A percentile compares a stretch with the other conserved stretches of the same genome.
phyloP scores from a whole-genome alignment of 139 green algal species.

The Micromonas commoda region DNA sequence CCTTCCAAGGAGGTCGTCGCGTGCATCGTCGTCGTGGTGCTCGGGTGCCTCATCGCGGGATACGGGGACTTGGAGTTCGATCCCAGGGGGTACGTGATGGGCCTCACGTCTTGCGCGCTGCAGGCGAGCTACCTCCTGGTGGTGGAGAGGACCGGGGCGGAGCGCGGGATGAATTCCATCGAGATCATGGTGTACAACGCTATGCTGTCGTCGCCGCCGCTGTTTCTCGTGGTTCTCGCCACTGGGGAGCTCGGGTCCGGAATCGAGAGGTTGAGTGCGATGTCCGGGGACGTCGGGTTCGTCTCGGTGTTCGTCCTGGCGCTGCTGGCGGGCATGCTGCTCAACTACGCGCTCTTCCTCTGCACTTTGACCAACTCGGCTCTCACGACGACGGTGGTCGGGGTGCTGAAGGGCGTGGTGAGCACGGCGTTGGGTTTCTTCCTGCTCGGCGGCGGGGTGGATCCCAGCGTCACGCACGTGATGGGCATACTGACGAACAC shows the following conservation, averaged over 20 bases:
- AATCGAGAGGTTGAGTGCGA: slow-evolving; percentile 4
- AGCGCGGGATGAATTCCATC: slow-evolving; percentile 34
- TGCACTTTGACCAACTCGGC: slow-evolving; percentile 65
- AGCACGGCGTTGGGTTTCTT: slow-evolving; percentile 59
- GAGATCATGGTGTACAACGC: slow-evolving; percentile 70
- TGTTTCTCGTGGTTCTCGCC: background rate
- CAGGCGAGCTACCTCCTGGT: slow-evolving; percentile 68
- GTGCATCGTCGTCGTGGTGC: slow-evolving; percentile 28
- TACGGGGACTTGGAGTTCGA: slow-evolving; percentile 61
- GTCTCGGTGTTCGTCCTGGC: background rate
- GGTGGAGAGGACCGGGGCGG: slow-evolving; percentile 53
- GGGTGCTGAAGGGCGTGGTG: slow-evolving; percentile 53
- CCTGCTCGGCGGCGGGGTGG: slow-evolving; percentile 45
- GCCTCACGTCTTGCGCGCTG: slow-evolving; percentile 48
- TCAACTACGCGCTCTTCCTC: slow-evolving; percentile 62
- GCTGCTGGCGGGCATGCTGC: slow-evolving; percentile 38
- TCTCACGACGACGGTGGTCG: slow-evolving; percentile 73
- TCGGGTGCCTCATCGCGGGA: slow-evolving; percentile 43
- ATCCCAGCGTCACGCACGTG: slow-evolving; percentile 31
- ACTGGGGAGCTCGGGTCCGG: background rate
- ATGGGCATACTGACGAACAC: slow-evolving; percentile 45
- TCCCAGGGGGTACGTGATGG: slow-evolving; percentile 52
- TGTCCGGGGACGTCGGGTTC: background rate
- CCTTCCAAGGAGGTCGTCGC: background rate
- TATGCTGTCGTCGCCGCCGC: slow-evolving; percentile 52